Evolutionary conservation across 176 grass and related monocot species (phyloP), one percentile per base, ranked within the genome.

Genomic region (Lolium rigidum): DNA sequence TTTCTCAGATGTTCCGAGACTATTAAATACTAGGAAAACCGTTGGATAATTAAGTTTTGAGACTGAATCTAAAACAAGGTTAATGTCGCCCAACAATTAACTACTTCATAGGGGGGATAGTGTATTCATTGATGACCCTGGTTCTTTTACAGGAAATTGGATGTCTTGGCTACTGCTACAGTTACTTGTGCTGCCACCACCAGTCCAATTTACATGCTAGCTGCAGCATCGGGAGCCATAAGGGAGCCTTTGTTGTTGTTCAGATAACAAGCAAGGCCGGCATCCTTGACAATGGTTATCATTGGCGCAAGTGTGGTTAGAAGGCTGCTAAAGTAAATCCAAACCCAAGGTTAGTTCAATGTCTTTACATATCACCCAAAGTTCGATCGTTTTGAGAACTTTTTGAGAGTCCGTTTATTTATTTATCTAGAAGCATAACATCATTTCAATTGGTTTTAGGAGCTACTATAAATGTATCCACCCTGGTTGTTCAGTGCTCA

Each of bases 291-390:
- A 91, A 98, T 8, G 96, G 96, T 16, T 98, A 95, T 79, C 88
- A 93, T 51, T 98, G 96, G 96, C 89, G 96, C 77, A 98, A 95
- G 73, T 98, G 95, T 87, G 93, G 93, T 7, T 93, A 98, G 79
- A 98, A 98, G 85, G 93, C 95, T 54, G 93, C 95, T 78, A 98
- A 98, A 86, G 96, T 93, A 60, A 98, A 98, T 74, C 96, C 96
- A 75, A 98, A 98, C 86, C 96, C 96, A 21, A 98, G 96, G 96
- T 98, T 59, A 58, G 38, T 66, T 57, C 54, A 55, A 12, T 61
- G 52, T 11, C 2, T 2, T 43, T 20, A 46, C 1, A 47, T 83
- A 63, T 83, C 22, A 48, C 14, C 6, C n/a, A 51, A 0, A 28
- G 28, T 4, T 41, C 60, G 43, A 54, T 37, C 37, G 11, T 81